Evolutionary conservation across 73 alveolate species (phyloP).

Genomic region (Tetrahymena thermophila): DNA sequence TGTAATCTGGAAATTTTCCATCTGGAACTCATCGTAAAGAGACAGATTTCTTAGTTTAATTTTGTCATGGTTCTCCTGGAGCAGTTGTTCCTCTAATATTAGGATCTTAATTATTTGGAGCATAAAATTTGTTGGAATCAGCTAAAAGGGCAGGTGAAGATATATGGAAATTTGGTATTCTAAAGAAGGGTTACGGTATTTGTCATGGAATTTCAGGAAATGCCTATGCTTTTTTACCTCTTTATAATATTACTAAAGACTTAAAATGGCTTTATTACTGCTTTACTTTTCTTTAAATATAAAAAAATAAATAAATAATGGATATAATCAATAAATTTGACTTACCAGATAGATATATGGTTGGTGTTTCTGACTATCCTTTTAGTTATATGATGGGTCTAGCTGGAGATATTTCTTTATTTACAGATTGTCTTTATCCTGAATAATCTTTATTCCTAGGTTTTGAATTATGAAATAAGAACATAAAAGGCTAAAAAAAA

Average conservation of each 20-base stretch:
- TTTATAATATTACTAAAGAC: slow-evolving; percentile 64
- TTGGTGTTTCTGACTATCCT: slow-evolving; percentile 83
- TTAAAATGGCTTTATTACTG: slow-evolving; percentile 71
- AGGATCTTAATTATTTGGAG: slow-evolving; percentile 61
- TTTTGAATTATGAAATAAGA: slow-evolving; percentile 33
- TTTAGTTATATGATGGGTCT: slow-evolving; percentile 85
- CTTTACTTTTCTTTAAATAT: slow-evolving; percentile 46
- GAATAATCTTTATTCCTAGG: slow-evolving; percentile 29
- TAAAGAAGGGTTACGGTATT: slow-evolving; percentile 84
- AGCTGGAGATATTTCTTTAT: slow-evolving; percentile 54
- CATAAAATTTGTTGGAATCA: slow-evolving; percentile 44
- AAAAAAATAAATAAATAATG: slow-evolving; percentile 45
- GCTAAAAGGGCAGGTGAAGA: slow-evolving; percentile 64
- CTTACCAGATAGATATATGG: slow-evolving; percentile 48
- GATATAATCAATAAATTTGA: slow-evolving; percentile 38
- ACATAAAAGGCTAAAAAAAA: background rate
- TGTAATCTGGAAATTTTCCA: slow-evolving; percentile 79
- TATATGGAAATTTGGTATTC: slow-evolving; percentile 81
- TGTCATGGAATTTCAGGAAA: slow-evolving; percentile 97
- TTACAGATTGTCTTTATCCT: slow-evolving; percentile 28
- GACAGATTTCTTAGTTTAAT: slow-evolving; percentile 68
- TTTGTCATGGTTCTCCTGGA: slow-evolving; percentile 98
- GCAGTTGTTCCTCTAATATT: slow-evolving; percentile 76
- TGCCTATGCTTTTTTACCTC: slow-evolving; percentile 66
- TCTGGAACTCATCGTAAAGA: slow-evolving; percentile 41